Base-by-base conservation (phyloP, 2,329 filamentous ascomycete genomes). In the Xylariaceae sp. region DNA sequence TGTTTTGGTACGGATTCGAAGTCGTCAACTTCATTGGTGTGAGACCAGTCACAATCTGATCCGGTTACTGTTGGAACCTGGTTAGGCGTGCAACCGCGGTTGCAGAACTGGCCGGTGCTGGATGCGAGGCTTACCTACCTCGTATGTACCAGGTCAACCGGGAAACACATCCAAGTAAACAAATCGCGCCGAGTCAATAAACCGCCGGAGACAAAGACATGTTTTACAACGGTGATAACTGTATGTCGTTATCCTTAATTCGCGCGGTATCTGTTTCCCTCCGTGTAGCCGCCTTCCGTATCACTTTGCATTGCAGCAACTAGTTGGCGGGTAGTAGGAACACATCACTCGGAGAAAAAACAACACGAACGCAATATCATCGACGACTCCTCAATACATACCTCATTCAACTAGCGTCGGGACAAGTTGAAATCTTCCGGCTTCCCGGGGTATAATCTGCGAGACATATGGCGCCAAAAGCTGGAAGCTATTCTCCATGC, bases 41-140 rank as follows among this genome's bases (percentile, higher is more conserved):
- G 58, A 57, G 35, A 53, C 39, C 13, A 11, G 45, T 44, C 30
- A 23, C 10, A 18, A 7, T 49, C 45, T 15, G 52, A 53, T 57
- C 54, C n/a, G 15, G 45, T 35, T 30, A 35, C 13, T 23, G n/a
- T 49, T 51, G 30, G 52, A 48, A 57, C 51, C 39, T 52, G 58
- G 49, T 56, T 18, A 52, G 35, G 47, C 47, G 60, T 58, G 56
- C 49, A 61, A 61, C 59, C 37, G 44, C 58, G 34, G 15, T 30
- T 9, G 51, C 51, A 34, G 51, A 17, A 47, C 49, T 39, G 35
- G 53, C 47, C 49, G 23, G n/a, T n/a, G 42, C 42, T 15, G n/a
- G 13, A 45, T n/a, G 42, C 23, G 23, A 30, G 23, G 23, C 42
- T 45, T n/a, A n/a, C 42, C 11, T n/a, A 18, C 23, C 23, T 30